Evolutionary conservation across 2,329 filamentous ascomycete species (phyloP).

Genomic region (Pseudogymnoascus sp.): DNA sequence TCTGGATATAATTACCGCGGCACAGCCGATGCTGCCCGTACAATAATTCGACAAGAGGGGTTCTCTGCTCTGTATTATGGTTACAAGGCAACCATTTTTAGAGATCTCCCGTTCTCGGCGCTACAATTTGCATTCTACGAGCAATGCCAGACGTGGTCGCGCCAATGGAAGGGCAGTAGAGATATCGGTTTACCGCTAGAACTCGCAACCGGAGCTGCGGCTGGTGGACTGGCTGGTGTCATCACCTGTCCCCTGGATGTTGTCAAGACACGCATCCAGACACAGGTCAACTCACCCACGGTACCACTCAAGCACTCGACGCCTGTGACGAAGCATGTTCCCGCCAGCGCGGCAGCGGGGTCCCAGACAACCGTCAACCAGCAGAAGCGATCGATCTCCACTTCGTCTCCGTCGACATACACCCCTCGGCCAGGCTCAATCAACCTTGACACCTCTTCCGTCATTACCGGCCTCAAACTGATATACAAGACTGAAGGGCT

Average conservation of each 20-base stretch:
- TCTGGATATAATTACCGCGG: constrained; percentile 95
- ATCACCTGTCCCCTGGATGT: constrained; percentile 95
- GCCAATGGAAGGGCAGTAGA: constrained; percentile 66
- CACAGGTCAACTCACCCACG: constrained; percentile 59
- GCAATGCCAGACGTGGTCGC: constrained; percentile 78
- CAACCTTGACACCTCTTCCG: constrained; percentile 80
- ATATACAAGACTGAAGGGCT: constrained; percentile 89
- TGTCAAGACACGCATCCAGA: constrained; percentile 94
- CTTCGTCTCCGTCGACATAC: constrained; percentile 79
- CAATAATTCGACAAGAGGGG: constrained; percentile 78
- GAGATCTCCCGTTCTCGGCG: constrained; percentile 91
- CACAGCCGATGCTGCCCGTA: constrained; percentile 75
- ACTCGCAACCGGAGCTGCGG: constrained; percentile 79
- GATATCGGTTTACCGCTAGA: constrained; percentile 84
- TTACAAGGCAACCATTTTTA: constrained; percentile 92
- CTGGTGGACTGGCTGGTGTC: constrained; percentile 86
- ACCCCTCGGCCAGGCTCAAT: constrained; percentile 71
- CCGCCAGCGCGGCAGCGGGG: constrained; percentile 23
- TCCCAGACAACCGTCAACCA: constrained; percentile 32
- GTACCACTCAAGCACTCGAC: constrained; percentile 22
- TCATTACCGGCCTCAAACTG: constrained; percentile 72
- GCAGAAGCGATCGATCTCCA: constrained; percentile 73
- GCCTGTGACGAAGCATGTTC: constrained; percentile 17
- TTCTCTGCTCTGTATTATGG: constrained; percentile 83
- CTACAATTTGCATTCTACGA: constrained; percentile 98